A percentile compares a stretch with the other conserved stretches of the same genome.
Conservation (phyloP, 2,329 filamentous ascomycete species). For the Aspergillus terreus region DNA sequence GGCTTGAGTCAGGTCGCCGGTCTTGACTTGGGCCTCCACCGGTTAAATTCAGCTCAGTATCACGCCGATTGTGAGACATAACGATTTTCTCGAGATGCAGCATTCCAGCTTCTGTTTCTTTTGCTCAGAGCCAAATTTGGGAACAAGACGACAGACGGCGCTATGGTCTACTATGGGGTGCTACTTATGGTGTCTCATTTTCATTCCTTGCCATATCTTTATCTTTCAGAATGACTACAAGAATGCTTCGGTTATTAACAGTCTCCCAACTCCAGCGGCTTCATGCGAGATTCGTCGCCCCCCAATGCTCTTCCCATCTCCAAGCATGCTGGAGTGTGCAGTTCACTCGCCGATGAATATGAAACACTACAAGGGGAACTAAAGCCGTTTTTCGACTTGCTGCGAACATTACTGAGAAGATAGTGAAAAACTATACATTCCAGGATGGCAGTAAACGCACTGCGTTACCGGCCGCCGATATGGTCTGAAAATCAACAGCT, state of each 20-base stretch:
- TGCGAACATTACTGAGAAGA: constrained; percentile 24
- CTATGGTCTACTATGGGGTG: no score
- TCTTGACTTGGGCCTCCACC: no score
- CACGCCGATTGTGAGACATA: no score
- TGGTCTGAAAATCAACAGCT: constrained; percentile 30
- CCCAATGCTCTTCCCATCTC: constrained; percentile 13
- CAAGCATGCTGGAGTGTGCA: constrained; percentile 23
- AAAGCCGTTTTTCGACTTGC: constrained; percentile 25
- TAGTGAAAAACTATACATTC: constrained; percentile 31
- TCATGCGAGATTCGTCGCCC: constrained; percentile 4
- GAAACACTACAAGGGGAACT: constrained; percentile 20
- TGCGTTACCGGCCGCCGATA: constrained; percentile 26
- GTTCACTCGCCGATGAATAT: constrained; percentile 24
- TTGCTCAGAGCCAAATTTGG: no score
- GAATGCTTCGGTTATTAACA: constrained; percentile 11
- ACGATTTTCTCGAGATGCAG: no score
- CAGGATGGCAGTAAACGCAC: constrained; percentile 30
- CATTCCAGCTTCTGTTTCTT: no score
- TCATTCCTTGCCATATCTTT: neutral
- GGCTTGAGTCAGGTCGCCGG: no score
- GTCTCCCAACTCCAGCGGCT: constrained; percentile 8
- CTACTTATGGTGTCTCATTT: no score
- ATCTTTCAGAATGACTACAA: constrained; percentile 5
- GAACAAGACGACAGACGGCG: no score
- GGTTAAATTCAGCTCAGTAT: no score